phyloP scores from a whole-genome alignment of 2,329 filamentous ascomycete species.

The Aureobasidium pullulans region DNA sequence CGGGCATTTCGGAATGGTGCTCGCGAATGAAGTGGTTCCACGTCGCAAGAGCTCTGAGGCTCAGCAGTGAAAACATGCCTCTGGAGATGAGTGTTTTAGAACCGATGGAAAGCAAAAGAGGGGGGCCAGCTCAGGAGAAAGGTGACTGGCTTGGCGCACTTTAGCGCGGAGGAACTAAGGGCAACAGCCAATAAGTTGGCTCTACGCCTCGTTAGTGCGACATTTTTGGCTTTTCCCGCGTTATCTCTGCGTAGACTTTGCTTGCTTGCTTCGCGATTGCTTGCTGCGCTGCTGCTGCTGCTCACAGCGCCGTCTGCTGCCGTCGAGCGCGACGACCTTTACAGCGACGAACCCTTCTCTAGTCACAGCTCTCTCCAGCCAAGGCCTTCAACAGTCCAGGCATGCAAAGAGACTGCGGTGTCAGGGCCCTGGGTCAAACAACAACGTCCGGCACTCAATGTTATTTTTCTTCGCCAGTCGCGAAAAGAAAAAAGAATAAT shows the following conservation, averaged over 20 bases:
- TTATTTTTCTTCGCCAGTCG: not conserved
- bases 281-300: not conserved
- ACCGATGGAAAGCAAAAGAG: not conserved
- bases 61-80: constrained; percentile 7
- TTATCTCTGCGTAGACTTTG: constrained; percentile 13
- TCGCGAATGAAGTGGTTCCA: not conserved
- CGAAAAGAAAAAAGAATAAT: not conserved
- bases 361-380: constrained; percentile 1
- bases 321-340: not conserved
- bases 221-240: constrained; percentile 3
- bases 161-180: not conserved
- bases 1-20: not conserved
- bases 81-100: not conserved
- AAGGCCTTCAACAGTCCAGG: constrained; percentile 4
- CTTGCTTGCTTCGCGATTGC: constrained; percentile 1
- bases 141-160: constrained; percentile 3
- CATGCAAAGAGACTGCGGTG: not conserved
- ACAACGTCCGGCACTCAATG: not conserved
- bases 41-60: not conserved
- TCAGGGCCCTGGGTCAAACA: not conserved
- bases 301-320: constrained; percentile 1
- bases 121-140: not conserved
- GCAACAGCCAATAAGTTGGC: constrained; percentile 7
- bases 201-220: not conserved
- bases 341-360: not conserved